Evolutionary conservation across 768 basidiomycete species (phyloP), one percentile per base, ranked within the genome.

Genomic region (Mycena haematopus): DNA sequence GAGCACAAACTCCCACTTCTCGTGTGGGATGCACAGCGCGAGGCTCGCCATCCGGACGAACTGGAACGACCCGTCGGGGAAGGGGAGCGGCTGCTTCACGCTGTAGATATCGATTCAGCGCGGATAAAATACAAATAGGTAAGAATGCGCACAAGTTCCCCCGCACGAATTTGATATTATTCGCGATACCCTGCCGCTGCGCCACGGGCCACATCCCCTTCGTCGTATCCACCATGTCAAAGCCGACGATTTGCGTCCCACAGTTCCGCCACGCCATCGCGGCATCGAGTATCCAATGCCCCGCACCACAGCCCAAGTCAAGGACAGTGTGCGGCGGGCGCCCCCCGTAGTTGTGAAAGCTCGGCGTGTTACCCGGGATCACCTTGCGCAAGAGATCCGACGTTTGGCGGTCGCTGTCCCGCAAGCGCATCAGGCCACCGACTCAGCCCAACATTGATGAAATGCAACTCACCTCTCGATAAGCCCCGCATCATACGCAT

Each of bases 261-360:
- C 71, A 69, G 6, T 70, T 68, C 19, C 76, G 77, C 86, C 86
- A 87, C 38, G 69, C 66, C 33, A 68, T 71, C 7, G 83, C 85
- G 0, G 86, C 83, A 21, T 83, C 75, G 0, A 77, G 66, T 15
- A 82, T 78, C 86, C 86, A 87, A 29, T 73, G 62, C 3, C 85
- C 84, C 36, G 80, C 60, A 1, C 86, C 85, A 63, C 84, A 86
- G 1, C 86, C 86, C 2, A 87, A 69, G 66, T 87, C 86, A 7
- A 87, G 77, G 31, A 86, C 81, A 22, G 73, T 65, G 0, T 63
- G 70, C 5, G 84, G 80, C 0, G 75, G 72, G 14, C 65, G 73
- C 42, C 25, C 65, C 6, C 66, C 70, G 49, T 71, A 72, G 55
- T 67, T 58, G 44, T 68, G 65, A 55, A 72, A 72, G 27, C 66